These are phyloP conservation scores for Aspergillus pseudoviridinutans DNA, from an alignment of 2,329 filamentous ascomycete species.

Conservation along the genomic window DNA sequence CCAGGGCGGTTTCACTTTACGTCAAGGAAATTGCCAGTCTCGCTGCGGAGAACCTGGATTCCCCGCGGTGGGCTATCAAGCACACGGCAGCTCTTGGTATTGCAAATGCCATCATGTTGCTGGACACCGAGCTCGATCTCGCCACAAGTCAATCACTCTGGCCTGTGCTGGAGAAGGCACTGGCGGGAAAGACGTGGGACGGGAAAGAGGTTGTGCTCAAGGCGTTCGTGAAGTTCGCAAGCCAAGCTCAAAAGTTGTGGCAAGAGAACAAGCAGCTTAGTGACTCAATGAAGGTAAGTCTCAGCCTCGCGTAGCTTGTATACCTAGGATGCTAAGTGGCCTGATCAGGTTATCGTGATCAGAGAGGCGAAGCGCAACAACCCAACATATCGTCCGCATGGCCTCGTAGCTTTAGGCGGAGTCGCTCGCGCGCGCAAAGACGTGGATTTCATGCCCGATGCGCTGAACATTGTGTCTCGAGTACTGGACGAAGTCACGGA, in stretches of 20 bases:
- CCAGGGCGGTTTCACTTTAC: conserved; percentile 76
- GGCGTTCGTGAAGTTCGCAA: conserved; percentile 73
- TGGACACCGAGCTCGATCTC: conserved; percentile 55
- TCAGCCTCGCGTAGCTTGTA: conserved; percentile 1
- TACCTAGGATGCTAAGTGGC: conserved; percentile 16
- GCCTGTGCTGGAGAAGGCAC: conserved; percentile 75
- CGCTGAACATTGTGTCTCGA: conserved; percentile 60
- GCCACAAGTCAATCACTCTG: conserved; percentile 64
- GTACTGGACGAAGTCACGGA: conserved; percentile 57
- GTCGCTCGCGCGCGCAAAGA: conserved; percentile 67
- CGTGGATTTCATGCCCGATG: conserved; percentile 65
- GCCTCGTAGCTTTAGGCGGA: conserved; percentile 67
- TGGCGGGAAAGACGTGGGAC: conserved; percentile 86
- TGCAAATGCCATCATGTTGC: conserved; percentile 66
- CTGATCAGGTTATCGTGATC: conserved; percentile 58
- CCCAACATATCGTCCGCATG: conserved; percentile 72
- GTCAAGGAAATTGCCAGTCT: conserved; percentile 75
- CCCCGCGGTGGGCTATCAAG: conserved; percentile 83
- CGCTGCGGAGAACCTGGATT: conserved; percentile 65
- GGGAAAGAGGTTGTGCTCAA: conserved; percentile 83
- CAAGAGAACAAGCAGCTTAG: conserved; percentile 56
- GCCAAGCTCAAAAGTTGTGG: conserved; percentile 58
- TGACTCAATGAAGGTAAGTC: conserved; percentile 63
- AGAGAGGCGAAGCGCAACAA: conserved; percentile 93
- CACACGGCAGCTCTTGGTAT: conserved; percentile 80